phyloP scores from a whole-genome alignment of 2,329 filamentous ascomycete species.

The Diatrype stigma region DNA sequence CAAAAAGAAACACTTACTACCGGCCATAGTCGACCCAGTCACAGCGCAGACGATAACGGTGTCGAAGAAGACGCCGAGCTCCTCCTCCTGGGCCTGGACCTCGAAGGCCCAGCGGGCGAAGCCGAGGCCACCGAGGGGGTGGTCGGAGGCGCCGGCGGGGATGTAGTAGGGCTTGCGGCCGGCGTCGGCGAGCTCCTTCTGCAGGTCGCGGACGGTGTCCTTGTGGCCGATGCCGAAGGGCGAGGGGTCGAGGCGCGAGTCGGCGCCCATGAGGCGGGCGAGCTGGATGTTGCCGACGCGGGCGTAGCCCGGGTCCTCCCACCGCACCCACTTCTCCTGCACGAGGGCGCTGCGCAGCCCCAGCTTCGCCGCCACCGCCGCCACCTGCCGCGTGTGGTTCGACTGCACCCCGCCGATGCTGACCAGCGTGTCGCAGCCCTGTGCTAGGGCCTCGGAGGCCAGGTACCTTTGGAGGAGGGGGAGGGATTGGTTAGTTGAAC shows the following conservation, averaged over 20 bases:
- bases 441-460: slow-evolving; percentile 55
- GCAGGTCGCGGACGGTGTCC: slow-evolving; percentile 49
- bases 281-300: slow-evolving; percentile 69
- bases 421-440: slow-evolving; percentile 58
- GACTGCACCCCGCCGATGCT: slow-evolving; percentile 66
- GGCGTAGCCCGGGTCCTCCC: slow-evolving; percentile 54
- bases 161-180: slow-evolving; percentile 67
- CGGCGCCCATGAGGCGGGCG: slow-evolving; percentile 62
- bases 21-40: slow-evolving; percentile 66
- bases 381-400: slow-evolving; percentile 66
- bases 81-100: slow-evolving; percentile 58
- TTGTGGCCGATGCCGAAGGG: slow-evolving; percentile 68
- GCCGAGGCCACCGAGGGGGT: slow-evolving; percentile 64
- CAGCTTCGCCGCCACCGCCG: slow-evolving; percentile 55
- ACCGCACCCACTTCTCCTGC: slow-evolving; percentile 67
- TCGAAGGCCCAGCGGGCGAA: slow-evolving; percentile 71
- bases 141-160: slow-evolving; percentile 66
- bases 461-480: slow-evolving; percentile 47
- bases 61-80: slow-evolving; percentile 61
- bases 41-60: slow-evolving; percentile 66
- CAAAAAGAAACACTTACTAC: slow-evolving; percentile 31
- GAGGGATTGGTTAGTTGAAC: not conserved
- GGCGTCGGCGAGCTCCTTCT: slow-evolving; percentile 44
- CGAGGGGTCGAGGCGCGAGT: slow-evolving; percentile 56
- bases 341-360: slow-evolving; percentile 55